Evolutionary conservation across 2,329 filamentous ascomycete genomes (phyloP).

Genomic region (Coniochaeta hoffmannii): DNA sequence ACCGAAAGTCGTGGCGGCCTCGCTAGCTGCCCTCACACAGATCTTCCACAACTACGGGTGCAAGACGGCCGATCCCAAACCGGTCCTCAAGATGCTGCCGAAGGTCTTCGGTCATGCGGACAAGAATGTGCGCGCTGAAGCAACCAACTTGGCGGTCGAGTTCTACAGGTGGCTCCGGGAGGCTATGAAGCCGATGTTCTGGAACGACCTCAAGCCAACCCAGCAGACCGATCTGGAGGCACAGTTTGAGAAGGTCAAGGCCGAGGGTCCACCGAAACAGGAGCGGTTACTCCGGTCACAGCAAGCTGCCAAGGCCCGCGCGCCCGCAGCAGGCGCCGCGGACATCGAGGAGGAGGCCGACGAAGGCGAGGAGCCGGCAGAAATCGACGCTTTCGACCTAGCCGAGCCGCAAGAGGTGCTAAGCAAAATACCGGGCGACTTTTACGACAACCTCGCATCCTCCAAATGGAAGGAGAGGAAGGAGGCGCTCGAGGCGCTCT

Average conservation of each 20-base stretch:
- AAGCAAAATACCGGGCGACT: constrained; percentile 72
- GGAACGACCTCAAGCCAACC: constrained; percentile 88
- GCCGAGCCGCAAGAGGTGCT: constrained; percentile 83
- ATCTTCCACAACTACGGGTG: constrained; percentile 94
- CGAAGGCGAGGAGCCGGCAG: constrained; percentile 58
- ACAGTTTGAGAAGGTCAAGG: constrained; percentile 87
- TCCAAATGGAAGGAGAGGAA: constrained; percentile 99
- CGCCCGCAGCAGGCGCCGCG: constrained; percentile 51
- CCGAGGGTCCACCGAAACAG: constrained; percentile 81
- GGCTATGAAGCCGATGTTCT: constrained; percentile 97
- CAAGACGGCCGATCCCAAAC: constrained; percentile 90
- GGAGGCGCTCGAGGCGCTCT: constrained; percentile 80
- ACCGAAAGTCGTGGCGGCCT: constrained; percentile 72
- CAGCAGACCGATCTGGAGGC: constrained; percentile 93
- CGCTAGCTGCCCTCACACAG: constrained; percentile 67
- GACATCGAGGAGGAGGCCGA: constrained; percentile 42
- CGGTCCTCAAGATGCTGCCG: constrained; percentile 78
- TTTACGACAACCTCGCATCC: constrained; percentile 76
- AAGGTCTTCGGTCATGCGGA: constrained; percentile 95
- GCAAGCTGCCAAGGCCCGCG: constrained; percentile 72
- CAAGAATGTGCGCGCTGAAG: constrained; percentile 94
- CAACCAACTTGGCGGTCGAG: constrained; percentile 84
- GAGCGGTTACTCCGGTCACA: constrained; percentile 83
- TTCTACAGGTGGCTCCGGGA: constrained; percentile 96
- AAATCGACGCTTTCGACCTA: constrained; percentile 74